Evolutionary conservation across 208 protist genomes (phyloP), one percentile per base, ranked within the genome.

Genomic region (Leishmania tropica): DNA sequence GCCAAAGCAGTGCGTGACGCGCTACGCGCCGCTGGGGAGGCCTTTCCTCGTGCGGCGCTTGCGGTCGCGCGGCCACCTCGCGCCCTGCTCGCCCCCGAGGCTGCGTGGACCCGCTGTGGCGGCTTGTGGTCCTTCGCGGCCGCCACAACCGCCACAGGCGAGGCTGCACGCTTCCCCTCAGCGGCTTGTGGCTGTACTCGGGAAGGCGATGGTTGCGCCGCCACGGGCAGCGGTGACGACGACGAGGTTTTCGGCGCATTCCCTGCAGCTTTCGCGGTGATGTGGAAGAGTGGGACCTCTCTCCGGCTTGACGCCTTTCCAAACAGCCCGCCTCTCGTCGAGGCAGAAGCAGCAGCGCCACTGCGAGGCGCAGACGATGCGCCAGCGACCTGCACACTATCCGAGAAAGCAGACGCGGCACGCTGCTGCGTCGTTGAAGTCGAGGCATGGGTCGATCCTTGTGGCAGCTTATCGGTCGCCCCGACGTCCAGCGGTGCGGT

Each of bases 371-470:
- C n/a, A n/a, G 45, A 31, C 10, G 28, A 11, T 15, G 48, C 28
- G 28, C 7, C 64, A 5, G 62, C 73, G 28, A 79, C 70, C 2
- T 31, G 35, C 0, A 45, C 78, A n/a, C 62, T 68, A n/a, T 82
- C 65, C 40, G 72, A 71, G 62, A 64, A 68, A 1, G 72, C 82
- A 1, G 78, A 80, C 13, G 73, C 60, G 0, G 82, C 78, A 17
- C 82, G 82, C 54, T 73, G 82, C 73, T 82, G 79, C 51, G 73
- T 72, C 51, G 47, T 60, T 1, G 45, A 73, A 54, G 13, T 64
- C 62, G 37, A 62, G 17, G 60, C 37, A 28, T 54, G 45, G 24
- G 53, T 47, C 64, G 21, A 53, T 53, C 35, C 53, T 54, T 31
- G 53, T 68, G 67, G 42, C 10, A 53, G 42, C 42, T 40, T 75